Base-by-base conservation (phyloP, 2,329 filamentous ascomycete species). In the Cercospora berteroae region DNA sequence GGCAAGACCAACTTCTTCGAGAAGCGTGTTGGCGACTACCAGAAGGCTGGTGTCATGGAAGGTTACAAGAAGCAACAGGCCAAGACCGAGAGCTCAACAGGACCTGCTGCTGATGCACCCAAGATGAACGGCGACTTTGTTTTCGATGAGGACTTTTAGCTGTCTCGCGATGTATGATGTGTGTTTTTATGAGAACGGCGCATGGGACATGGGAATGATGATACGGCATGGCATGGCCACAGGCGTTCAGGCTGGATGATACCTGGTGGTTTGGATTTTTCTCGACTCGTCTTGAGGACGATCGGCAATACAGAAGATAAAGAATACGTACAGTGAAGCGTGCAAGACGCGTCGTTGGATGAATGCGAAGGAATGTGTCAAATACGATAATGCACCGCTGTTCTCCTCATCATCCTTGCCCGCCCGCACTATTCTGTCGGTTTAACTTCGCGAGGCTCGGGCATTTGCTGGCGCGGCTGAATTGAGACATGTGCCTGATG, bases 1-100 rank as follows among this genome's bases (percentile, higher is more conserved):
- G 95, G 95, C 82, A 99, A 99, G 91, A 99, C 95, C 80, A 99
- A 99, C 89, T 99, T 99, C 88, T 99, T 99, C 81, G 95, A 99
- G 90, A 99, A 99, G 91, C 93, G 95, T 76, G 95, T 99, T 66
- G 95, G 90, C 80, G 95, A 99, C 79, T 99, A 99, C 88, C 95
- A 99, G 84, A 99, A 99, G 88, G 94, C 95, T 42, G 95, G 95
- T 85, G 94, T 99, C 81, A 96, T 99, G 93, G 90, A 90, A 77
- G 94, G 91, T 83, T 91, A 90, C 75, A 90, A 91, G 70, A 76
- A 76, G 73, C 73, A 74, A 58, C 66, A 75, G 82, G 78, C 80
- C 12, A 76, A 77, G 70, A 74, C 71, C 60, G 75, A 78, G 64
- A 57, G 20, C 20, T 70, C 63, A 42, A 68, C 65, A 56, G 65